Evolutionary conservation across 305 asterid genomes (phyloP), one percentile per base, ranked within the genome.

Genomic region (Rubia balearica): DNA sequence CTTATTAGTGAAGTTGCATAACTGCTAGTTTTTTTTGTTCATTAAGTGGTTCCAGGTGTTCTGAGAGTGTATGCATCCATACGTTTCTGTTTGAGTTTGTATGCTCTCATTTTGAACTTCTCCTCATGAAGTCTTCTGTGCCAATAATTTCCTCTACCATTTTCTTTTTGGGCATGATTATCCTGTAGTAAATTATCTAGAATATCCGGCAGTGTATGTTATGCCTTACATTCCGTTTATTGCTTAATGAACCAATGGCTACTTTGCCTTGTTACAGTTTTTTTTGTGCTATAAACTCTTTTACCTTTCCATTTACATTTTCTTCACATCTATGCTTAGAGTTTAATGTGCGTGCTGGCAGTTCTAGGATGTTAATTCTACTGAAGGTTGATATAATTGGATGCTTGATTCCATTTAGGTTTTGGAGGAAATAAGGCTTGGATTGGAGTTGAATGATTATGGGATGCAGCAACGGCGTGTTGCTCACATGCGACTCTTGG

Each of bases 401-500:
- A 61, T 6, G 53, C 49, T 46, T 66, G 22, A 17, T 12, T 73
- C 7, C 46, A 59, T 71, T 41, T 84, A 95, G 99, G 98, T 95
- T 78, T 77, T 95, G 85, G 99, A 95, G 83, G 96, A 90, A 85
- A 91, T 90, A 81, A 87, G 95, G 80, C 71, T 80, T 75, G 99
- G 98, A 61, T 45, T 95, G 55, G 98, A 95, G 89, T 74, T 88
- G 86, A 95, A 95, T 85, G 97, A 95, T 83, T 92, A 81, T 61
- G 97, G 92, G 66, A 90, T 85, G 96, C 96, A 95, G 85, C 99
- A 95, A 78, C 84, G 81, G 56, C 96, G 96, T 41, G 78, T 95
- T 83, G 97, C 99, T 41, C 87, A 76, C 83, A 91, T 87, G 96
- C 98, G 98, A 66, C 90, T 95, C 83, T 69, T 91, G 80, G 99